Conservation (phyloP, 202 grass and related monocot species). For the Digitaria exilis region DNA sequence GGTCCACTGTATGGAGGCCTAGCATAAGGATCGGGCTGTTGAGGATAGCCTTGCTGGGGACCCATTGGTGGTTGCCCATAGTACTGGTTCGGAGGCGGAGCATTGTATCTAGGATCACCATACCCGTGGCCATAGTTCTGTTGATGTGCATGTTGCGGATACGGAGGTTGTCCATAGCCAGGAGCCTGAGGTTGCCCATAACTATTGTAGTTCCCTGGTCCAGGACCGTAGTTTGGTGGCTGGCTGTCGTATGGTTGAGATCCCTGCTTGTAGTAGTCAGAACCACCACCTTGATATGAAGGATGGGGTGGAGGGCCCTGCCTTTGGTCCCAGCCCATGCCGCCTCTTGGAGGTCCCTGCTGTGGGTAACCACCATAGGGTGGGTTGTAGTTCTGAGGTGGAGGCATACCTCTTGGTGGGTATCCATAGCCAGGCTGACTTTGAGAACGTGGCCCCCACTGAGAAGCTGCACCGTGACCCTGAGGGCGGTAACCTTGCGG, state of each 20-base stretch:
- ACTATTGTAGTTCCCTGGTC: constrained; percentile 61
- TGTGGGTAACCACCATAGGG: constrained; percentile 50
- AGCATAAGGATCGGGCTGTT: constrained; percentile 66
- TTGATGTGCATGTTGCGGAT: constrained; percentile 41
- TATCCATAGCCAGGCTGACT: constrained; percentile 52
- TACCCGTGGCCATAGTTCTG: constrained; percentile 65
- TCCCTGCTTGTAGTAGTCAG: constrained; percentile 69
- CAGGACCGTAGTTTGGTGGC: constrained; percentile 49
- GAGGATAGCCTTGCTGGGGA: constrained; percentile 63
- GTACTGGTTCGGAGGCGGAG: constrained; percentile 60
- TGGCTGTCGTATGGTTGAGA: constrained; percentile 52
- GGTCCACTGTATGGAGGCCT: constrained; percentile 63
- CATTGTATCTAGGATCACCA: constrained; percentile 63
- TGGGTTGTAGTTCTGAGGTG: constrained; percentile 65
- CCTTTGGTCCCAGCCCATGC: constrained; percentile 65
- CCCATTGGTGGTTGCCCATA: constrained; percentile 70
- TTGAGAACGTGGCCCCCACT: constrained; percentile 64
- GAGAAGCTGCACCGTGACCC: constrained; percentile 51
- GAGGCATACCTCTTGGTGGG: constrained; percentile 64
- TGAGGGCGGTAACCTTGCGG: constrained; percentile 50
- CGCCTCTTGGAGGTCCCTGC: constrained; percentile 56
- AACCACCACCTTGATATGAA: constrained; percentile 60
- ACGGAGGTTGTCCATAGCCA: constrained; percentile 59
- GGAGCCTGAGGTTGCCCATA: constrained; percentile 67
- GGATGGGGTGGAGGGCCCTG: constrained; percentile 48